A percentile compares a stretch with the other conserved stretches of the same genome.
phyloP scores from a whole-genome alignment of 177 flowering plant species.

The Tripterygium wilfordii region DNA sequence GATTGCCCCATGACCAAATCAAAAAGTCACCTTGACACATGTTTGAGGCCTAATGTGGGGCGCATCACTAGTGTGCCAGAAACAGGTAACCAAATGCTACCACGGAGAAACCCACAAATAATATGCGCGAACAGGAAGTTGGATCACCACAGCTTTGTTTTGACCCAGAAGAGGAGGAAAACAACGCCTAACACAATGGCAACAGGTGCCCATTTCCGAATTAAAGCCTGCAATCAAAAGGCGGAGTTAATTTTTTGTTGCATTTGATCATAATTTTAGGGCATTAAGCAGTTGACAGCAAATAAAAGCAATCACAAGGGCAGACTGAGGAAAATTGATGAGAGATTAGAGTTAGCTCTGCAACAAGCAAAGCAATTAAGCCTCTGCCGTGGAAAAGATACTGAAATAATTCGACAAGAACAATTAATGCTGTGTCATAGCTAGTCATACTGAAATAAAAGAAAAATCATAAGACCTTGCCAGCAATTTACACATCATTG shows the following conservation, averaged over 20 bases:
- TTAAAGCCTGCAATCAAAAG: slow-evolving; percentile 49
- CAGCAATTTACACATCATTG: too few species aligned
- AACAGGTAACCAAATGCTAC: neutral
- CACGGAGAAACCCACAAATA: slow-evolving; percentile 4
- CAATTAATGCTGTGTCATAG: too few species aligned
- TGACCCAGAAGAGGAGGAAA: slow-evolving; percentile 69
- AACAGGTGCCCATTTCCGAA: slow-evolving; percentile 92
- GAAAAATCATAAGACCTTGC: too few species aligned
- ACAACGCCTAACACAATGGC: slow-evolving; percentile 89
- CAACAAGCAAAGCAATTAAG: too few species aligned
- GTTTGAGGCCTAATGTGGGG: neutral
- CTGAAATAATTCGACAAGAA: too few species aligned
- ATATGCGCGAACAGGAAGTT: neutral
- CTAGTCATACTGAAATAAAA: too few species aligned
- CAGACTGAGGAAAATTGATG: too few species aligned
- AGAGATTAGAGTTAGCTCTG: too few species aligned
- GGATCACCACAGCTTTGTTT: slow-evolving; percentile 70
- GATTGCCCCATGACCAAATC: neutral
- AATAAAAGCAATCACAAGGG: neutral
- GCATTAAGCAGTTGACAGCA: neutral
- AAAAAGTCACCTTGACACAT: neutral
- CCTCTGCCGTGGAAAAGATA: too few species aligned
- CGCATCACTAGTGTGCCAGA: too few species aligned
- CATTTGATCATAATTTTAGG: too few species aligned
- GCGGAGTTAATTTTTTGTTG: neutral